phyloP scores from a whole-genome alignment of 257 asterid species.

The Ophiorrhiza pumila region DNA sequence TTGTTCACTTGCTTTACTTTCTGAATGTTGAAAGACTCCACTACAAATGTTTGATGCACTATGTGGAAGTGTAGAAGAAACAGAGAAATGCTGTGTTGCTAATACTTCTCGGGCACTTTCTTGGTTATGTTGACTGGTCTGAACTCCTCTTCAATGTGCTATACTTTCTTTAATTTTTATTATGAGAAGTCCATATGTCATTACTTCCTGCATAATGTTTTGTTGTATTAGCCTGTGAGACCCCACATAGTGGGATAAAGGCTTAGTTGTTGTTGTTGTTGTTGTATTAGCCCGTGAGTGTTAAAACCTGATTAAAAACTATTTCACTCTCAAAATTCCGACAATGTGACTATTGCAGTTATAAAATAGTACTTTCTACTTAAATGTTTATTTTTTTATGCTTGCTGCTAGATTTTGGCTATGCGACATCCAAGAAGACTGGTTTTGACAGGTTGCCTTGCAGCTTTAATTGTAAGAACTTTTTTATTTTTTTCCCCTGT shows the following conservation, averaged over 20 bases:
- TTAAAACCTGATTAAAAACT: not conserved
- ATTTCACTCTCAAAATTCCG: not conserved
- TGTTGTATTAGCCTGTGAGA: not conserved
- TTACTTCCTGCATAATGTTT: constrained; percentile 3
- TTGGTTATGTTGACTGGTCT: not conserved
- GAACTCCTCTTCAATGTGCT: not conserved
- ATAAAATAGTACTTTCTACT: no score
- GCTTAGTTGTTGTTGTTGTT: no score
- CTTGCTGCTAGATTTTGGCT: constrained; percentile 65
- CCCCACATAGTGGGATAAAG: no score
- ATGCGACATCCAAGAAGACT: constrained; percentile 97
- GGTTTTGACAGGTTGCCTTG: constrained; percentile 88
- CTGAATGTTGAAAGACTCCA: not conserved
- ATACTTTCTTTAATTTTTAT: not conserved
- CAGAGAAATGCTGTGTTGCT: not conserved
- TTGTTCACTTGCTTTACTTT: not conserved
- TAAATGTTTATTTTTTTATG: not conserved
- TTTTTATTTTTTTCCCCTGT: not conserved
- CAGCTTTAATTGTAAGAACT: constrained; percentile 77
- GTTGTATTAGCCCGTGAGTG: not conserved
- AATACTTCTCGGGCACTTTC: not conserved
- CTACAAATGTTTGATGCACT: not conserved
- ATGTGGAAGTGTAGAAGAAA: not conserved
- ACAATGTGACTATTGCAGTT: not conserved
- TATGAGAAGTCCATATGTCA: not conserved